phyloP scores from a whole-genome alignment of 768 basidiomycete species.

The Phylloporus sp. region DNA sequence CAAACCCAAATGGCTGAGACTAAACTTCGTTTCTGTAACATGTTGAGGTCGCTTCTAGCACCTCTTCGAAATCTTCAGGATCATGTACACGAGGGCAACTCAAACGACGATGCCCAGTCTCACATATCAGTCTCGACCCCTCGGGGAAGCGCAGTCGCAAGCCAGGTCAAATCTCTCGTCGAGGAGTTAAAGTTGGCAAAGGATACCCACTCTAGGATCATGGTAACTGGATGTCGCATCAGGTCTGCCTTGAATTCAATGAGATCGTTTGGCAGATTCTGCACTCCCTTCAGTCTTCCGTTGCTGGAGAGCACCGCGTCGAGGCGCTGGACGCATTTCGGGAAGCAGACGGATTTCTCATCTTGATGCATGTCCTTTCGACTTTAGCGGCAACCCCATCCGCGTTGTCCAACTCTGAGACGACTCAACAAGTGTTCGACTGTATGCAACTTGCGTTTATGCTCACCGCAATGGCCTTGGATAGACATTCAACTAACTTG shows the following conservation, averaged over 20 bases:
- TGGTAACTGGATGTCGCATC: constrained; percentile 40
- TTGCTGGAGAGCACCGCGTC: constrained; percentile 67
- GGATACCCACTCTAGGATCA: constrained; percentile 41
- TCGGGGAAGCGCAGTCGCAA: constrained; percentile 3
- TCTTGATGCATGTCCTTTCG: constrained; percentile 69
- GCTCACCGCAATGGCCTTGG: constrained; percentile 62
- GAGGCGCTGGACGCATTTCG: constrained; percentile 73
- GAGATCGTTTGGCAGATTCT: constrained; percentile 43
- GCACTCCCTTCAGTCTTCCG: constrained; percentile 61
- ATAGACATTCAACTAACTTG: constrained; percentile 51
- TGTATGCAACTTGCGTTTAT: constrained; percentile 59
- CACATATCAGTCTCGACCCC: background rate
- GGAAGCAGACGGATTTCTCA: constrained; percentile 77
- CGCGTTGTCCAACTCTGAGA: constrained; percentile 27
- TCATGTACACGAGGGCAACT: constrained; percentile 26
- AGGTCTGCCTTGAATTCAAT: background rate
- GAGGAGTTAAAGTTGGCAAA: constrained; percentile 65
- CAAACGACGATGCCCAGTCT: constrained; percentile 26
- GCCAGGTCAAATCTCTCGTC: constrained; percentile 65
- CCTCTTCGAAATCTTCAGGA: constrained; percentile 58
- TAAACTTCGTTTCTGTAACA: constrained; percentile 23
- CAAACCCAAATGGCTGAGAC: too few species aligned
- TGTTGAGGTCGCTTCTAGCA: constrained; percentile 58
- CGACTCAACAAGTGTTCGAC: constrained; percentile 44
- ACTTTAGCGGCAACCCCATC: constrained; percentile 39